A percentile compares a stretch with the other conserved stretches of the same genome.
These are phyloP conservation scores for Helicostylum pulchrum DNA, from an alignment of 192 early-diverging fungal genomes.

Conservation along the genomic window DNA sequence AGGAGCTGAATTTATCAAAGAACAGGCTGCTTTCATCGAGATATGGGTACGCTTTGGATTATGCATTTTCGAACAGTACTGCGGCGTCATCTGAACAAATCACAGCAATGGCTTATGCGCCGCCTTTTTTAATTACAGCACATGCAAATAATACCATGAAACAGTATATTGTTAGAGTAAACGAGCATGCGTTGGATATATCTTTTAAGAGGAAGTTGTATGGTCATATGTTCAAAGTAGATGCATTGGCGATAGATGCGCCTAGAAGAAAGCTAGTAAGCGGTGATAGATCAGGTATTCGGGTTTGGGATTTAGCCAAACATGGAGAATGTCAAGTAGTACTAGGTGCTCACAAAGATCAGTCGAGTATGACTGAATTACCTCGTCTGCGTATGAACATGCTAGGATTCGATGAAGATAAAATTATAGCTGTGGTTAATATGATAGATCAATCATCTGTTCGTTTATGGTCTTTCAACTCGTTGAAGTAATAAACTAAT, in stretches of 20 bases:
- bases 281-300: conserved; percentile 42
- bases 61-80: conserved; percentile 10
- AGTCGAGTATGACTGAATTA: conserved; percentile 6
- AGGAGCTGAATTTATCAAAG: conserved; percentile 23
- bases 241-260: conserved; percentile 45
- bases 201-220: conserved; percentile 41
- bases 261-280: conserved; percentile 36
- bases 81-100: conserved; percentile 17
- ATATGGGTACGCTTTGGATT: conserved; percentile 12
- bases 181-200: conserved; percentile 14
- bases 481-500: neutral
- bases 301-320: conserved; percentile 43
- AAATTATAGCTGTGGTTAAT: conserved; percentile 4
- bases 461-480: conserved; percentile 3
- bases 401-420: conserved; percentile 8
- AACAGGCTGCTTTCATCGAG: conserved; percentile 16
- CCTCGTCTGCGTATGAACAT: neutral
- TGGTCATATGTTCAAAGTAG: conserved; percentile 44
- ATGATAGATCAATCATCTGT: neutral
- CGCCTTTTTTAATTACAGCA: conserved; percentile 43
- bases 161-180: conserved; percentile 34
- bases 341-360: neutral
- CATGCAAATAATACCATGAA: conserved; percentile 49
- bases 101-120: conserved; percentile 32
- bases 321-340: neutral